Evolutionary conservation across 345 rosid species (phyloP).

Genomic region (Populus deltoides): DNA sequence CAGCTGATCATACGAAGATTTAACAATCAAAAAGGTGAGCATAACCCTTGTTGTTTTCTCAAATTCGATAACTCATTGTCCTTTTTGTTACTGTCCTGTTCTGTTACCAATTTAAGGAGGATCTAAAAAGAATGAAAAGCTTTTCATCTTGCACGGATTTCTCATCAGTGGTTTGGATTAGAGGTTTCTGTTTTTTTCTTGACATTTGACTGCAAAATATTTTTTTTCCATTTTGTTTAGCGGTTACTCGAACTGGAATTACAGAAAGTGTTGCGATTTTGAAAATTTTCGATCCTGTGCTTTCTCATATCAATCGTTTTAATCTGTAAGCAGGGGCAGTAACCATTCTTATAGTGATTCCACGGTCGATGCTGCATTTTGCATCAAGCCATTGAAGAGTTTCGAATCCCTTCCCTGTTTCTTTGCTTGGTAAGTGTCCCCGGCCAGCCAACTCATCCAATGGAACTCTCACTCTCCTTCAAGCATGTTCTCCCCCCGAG

Average conservation of each 20-base stretch:
- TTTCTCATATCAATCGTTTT: background rate
- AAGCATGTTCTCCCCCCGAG: constrained; percentile 10
- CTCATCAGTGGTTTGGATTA: background rate
- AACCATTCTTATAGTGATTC: constrained; percentile 37
- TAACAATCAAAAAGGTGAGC: constrained; percentile 40
- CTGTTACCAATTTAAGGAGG: background rate
- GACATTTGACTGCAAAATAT: background rate
- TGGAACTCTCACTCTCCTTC: constrained; percentile 23
- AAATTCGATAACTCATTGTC: background rate
- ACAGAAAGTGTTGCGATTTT: background rate
- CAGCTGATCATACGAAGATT: constrained; percentile 32
- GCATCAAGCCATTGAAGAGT: constrained; percentile 28
- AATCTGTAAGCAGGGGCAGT: constrained; percentile 37
- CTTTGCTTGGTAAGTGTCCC: constrained; percentile 42
- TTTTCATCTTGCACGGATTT: background rate
- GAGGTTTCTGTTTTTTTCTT: background rate
- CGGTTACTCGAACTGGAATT: too few relatives aligned
- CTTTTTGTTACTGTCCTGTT: background rate
- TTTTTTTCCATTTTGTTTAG: too few relatives aligned
- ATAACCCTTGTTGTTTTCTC: background rate
- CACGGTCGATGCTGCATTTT: constrained; percentile 22
- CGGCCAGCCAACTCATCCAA: constrained; percentile 19
- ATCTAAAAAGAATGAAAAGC: background rate
- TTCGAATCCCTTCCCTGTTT: constrained; percentile 22
- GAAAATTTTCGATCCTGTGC: background rate